These are phyloP conservation scores for Kwoniella pini DNA, from an alignment of 768 basidiomycete genomes.

Conservation along the genomic window DNA sequence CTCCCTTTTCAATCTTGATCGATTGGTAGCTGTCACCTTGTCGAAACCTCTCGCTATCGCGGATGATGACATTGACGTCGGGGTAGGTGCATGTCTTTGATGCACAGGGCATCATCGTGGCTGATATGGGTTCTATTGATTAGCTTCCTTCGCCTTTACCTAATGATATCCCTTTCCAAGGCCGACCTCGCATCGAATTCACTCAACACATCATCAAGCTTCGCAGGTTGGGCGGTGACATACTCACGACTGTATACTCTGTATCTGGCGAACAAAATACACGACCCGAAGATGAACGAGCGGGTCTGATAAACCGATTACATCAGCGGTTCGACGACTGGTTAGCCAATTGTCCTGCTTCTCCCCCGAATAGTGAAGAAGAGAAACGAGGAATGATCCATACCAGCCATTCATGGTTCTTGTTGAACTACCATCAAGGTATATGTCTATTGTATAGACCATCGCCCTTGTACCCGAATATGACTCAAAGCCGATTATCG, in stretches of 20 bases:
- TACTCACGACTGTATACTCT: conserved; percentile 27
- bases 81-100: conserved; percentile 24
- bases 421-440: conserved; percentile 30
- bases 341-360: conserved; percentile 25
- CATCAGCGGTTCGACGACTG: conserved; percentile 27
- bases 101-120: neutral
- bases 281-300: conserved; percentile 16
- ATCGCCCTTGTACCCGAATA: conserved; percentile 30
- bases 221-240: conserved; percentile 24
- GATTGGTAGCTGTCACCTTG: conserved; percentile 32
- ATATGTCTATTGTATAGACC: conserved; percentile 32
- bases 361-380: conserved; percentile 8
- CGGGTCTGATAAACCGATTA: conserved; percentile 18
- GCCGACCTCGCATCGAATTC: conserved; percentile 21
- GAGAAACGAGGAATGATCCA: conserved; percentile 18
- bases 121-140: no score
- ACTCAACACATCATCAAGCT: conserved; percentile 33
- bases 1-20: conserved; percentile 36
- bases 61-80: conserved; percentile 36
- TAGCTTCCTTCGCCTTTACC: conserved; percentile 24
- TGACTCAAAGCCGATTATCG: conserved; percentile 15
- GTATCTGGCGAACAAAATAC: conserved; percentile 23
- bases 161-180: conserved; percentile 18
- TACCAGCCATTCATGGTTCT: conserved; percentile 30
- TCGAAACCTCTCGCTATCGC: conserved; percentile 30